Evolutionary conservation across 306 rosid genomes (phyloP).

Genomic region (Hippophae gyantsensis): DNA sequence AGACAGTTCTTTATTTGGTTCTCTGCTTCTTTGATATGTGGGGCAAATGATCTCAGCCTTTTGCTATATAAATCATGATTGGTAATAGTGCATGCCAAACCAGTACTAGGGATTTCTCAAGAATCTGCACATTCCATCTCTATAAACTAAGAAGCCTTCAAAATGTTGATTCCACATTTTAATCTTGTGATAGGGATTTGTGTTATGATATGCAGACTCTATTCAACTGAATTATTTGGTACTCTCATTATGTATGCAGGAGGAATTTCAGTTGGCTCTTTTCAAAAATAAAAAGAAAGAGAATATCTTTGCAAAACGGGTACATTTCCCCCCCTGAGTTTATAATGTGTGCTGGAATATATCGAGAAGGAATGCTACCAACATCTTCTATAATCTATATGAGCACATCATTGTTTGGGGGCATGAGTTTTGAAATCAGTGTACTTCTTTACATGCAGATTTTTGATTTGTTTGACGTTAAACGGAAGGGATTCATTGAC

Average conservation of each 20-base stretch:
- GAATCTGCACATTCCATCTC: too few species aligned
- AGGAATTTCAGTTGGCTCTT: slow-evolving; percentile 86
- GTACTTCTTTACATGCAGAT: slow-evolving; percentile 34
- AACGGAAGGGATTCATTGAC: slow-evolving; percentile 64
- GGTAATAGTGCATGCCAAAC: too few species aligned
- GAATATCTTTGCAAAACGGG: slow-evolving; percentile 83
- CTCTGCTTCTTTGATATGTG: too few species aligned
- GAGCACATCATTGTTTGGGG: neutral
- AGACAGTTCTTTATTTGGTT: neutral
- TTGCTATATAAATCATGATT: too few species aligned
- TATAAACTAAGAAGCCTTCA: too few species aligned
- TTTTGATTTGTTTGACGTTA: slow-evolving; percentile 84
- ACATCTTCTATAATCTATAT: neutral
- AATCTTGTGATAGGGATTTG: too few species aligned
- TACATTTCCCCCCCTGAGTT: slow-evolving; percentile 11
- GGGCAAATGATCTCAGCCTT: too few species aligned
- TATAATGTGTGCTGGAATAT: too few species aligned
- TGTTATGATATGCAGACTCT: too few species aligned
- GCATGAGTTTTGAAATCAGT: slow-evolving; percentile 12
- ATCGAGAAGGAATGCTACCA: too few species aligned
- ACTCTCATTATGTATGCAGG: slow-evolving; percentile 46
- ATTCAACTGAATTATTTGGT: slow-evolving; percentile 1
- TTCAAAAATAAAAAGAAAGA: slow-evolving; percentile 59
- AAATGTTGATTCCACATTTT: too few species aligned
- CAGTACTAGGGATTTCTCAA: too few species aligned